These are phyloP conservation scores for Tetrahymena thermophila DNA, from an alignment of 73 alveolate species.

Conservation along the genomic window DNA sequence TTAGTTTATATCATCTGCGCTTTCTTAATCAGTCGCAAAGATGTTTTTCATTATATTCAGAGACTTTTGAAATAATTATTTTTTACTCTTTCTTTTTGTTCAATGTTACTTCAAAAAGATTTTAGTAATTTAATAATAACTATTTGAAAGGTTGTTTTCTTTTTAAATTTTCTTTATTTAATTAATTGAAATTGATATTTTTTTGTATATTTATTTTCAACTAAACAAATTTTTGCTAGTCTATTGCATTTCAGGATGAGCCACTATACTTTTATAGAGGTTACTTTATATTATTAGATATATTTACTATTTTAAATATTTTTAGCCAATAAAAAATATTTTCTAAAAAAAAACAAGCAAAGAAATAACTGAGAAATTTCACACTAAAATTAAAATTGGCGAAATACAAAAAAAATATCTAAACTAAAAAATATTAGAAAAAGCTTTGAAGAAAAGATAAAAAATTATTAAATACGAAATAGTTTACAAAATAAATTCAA, in stretches of 20 bases:
- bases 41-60: background rate
- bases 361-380: background rate
- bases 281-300: background rate
- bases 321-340: too few relatives aligned
- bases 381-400: background rate
- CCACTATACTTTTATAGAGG: background rate
- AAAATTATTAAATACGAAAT: too few relatives aligned
- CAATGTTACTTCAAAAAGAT: background rate
- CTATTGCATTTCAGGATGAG: background rate
- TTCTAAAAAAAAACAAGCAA: background rate
- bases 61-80: background rate
- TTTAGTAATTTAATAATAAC: too few relatives aligned
- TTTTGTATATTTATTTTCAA: too few relatives aligned
- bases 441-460: background rate
- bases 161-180: background rate
- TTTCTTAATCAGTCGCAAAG: background rate
- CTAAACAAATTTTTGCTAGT: too few relatives aligned
- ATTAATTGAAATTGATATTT: background rate
- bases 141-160: background rate
- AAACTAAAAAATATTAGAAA: too few relatives aligned
- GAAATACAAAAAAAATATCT: too few relatives aligned
- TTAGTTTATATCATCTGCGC: background rate
- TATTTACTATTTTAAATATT: too few relatives aligned
- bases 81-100: too few relatives aligned
- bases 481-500: too few relatives aligned